A percentile compares a stretch with the other conserved stretches of the same genome.
These are phyloP conservation scores for Marasmius oreades DNA, from an alignment of 1,284 basidiomycete genomes.

Conservation along the genomic window DNA sequence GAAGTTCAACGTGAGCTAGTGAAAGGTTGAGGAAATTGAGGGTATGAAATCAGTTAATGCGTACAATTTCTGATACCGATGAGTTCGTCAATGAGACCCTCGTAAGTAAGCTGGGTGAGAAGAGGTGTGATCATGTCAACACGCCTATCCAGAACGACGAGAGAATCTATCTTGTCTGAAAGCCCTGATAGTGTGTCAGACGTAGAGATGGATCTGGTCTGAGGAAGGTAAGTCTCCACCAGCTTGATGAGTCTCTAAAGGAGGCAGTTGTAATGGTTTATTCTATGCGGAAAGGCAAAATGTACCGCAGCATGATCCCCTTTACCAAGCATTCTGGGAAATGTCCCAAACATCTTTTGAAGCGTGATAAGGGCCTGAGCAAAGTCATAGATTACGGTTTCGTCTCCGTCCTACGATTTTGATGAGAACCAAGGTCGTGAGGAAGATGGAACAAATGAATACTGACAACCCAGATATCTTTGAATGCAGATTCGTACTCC, in stretches of 20 bases:
- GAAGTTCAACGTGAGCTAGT: conserved; percentile 87
- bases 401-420: conserved; percentile 80
- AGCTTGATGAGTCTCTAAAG: conserved; percentile 73
- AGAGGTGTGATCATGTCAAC: conserved; percentile 97
- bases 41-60: conserved; percentile 22
- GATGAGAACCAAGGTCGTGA: conserved; percentile 5
- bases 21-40: conserved; percentile 5
- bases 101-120: conserved; percentile 94
- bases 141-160: conserved; percentile 88
- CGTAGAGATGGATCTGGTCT: conserved; percentile 30
- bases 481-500: conserved; percentile 81
- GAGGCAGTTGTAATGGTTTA: conserved; percentile 7
- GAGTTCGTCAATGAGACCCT: conserved; percentile 95
- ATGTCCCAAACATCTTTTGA: conserved; percentile 84
- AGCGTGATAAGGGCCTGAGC: conserved; percentile 84
- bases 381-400: conserved; percentile 86
- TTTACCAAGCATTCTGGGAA: conserved; percentile 92
- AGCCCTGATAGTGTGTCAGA: conserved; percentile 38
- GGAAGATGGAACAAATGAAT: conserved; percentile 1
- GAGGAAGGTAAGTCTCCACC: conserved; percentile 57
- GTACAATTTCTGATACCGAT: conserved; percentile 87
- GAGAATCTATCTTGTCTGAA: conserved; percentile 73
- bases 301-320: conserved; percentile 85
- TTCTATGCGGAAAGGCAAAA: conserved; percentile 10
- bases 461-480: conserved; percentile 83